Base-by-base conservation (phyloP, 2,329 filamentous ascomycete genomes). In the Cephalotrichum gorgonifer region DNA sequence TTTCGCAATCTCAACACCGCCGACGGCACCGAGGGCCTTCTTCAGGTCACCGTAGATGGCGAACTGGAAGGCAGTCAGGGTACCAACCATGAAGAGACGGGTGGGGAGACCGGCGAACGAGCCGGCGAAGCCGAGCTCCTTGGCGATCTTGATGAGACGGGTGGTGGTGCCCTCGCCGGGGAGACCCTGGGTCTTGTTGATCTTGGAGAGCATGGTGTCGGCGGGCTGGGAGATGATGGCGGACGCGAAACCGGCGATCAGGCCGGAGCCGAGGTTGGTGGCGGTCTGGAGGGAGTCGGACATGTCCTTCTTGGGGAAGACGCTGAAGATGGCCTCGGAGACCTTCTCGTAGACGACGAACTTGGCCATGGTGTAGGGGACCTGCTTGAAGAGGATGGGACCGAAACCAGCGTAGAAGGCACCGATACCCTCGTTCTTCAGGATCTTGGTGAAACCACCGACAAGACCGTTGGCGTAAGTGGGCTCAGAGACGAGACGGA, bases 261-360 rank as follows among this genome's bases (percentile, higher is more conserved):
- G 63, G 67, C 69, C 69, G 52, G 69, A 68, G 58, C 67, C 68
- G 79, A 94, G 76, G 81, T 94, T 93, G 75, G 87, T 79, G 67
- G 73, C 71, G 57, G 88, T 94, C 75, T 91, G 86, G 61, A 76
- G 74, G 62, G 76, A 75, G 61, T 77, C 71, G 61, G 83, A 84
- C 58, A 86, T 70, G 52, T 72, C 75, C 62, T 75, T 71, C 79
- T 90, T 91, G 78, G 88, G 83, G 64, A 85, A 69, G 48, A 63
- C 54, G 59, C 72, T 67, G 78, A 83, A 91, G 73, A 86, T 68
- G 58, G 75, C 62, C 75, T 93, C 88, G 60, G 81, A 74, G 60
- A 88, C 85, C 79, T 91, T 91, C 75, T 94, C 88, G 79, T 81
- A 93, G 62, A 90, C 88, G 70, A 91, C 88, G 75, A 94, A 94